Percentiles rank a stretch among this genome's conserved stretches.
These are phyloP conservation scores for Tulasnella sp. DNA, from an alignment of 768 basidiomycete species.

Conservation along the genomic window DNA sequence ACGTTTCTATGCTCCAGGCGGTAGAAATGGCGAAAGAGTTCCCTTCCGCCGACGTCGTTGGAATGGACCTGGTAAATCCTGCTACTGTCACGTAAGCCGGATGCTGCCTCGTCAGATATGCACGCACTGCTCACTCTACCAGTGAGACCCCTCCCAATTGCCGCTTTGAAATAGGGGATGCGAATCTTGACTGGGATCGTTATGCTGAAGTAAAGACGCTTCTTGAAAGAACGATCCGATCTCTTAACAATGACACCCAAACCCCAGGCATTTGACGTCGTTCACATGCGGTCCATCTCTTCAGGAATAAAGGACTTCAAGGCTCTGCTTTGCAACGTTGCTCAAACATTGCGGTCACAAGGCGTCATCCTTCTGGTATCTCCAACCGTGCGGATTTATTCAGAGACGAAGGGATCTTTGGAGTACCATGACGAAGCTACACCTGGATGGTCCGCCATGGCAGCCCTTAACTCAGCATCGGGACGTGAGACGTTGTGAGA, in stretches of 20 bases:
- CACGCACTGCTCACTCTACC: neutral
- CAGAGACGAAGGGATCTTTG: neutral
- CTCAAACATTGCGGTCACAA: conserved; percentile 28
- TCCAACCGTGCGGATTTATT: neutral
- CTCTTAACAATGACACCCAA: neutral
- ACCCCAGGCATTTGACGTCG: conserved; percentile 12
- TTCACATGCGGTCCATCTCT: conserved; percentile 22
- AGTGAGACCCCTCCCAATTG: conserved; percentile 12
- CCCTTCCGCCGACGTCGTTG: conserved; percentile 16
- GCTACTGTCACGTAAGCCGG: neutral
- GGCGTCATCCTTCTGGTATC: conserved; percentile 14
- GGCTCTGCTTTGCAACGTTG: conserved; percentile 1
- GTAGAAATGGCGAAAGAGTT: conserved; percentile 21
- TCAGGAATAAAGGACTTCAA: conserved; percentile 16
- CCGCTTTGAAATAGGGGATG: conserved; percentile 31
- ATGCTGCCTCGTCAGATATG: too few relatives aligned
- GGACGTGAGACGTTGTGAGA: neutral
- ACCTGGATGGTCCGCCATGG: conserved; percentile 25
- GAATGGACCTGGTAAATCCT: conserved; percentile 5
- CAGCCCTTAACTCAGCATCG: neutral
- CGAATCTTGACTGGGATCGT: conserved; percentile 1
- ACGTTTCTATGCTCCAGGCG: too few relatives aligned
- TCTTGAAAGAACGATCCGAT: too few relatives aligned
- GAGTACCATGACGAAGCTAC: neutral
- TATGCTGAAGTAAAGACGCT: conserved; percentile 13